phyloP scores from a whole-genome alignment of 345 rosid species.

The Citrus glauca region DNA sequence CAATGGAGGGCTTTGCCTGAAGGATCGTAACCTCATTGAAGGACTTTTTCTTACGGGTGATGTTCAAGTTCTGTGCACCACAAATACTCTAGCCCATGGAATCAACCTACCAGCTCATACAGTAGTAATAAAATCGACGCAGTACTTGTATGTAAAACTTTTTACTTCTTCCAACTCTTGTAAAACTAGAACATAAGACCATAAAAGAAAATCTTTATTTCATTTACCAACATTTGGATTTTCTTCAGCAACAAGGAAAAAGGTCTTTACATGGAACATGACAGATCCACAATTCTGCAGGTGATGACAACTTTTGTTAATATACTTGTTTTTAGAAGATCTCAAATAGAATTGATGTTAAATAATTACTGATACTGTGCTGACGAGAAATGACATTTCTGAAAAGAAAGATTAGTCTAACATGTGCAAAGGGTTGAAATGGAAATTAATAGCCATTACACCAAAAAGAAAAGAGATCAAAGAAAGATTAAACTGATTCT shows the following conservation, averaged over 20 bases:
- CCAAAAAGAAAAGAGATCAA: not conserved
- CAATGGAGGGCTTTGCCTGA: slow-evolving; percentile 90
- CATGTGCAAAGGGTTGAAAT: not conserved
- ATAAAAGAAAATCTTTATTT: slow-evolving; percentile 5
- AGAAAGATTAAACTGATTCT: not conserved
- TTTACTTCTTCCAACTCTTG: not conserved
- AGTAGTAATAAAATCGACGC: slow-evolving; percentile 89
- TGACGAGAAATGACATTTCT: not conserved
- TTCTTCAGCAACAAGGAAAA: slow-evolving; percentile 84
- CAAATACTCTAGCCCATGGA: slow-evolving; percentile 99
- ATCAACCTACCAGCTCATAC: slow-evolving; percentile 98
- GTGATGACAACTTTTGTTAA: slow-evolving; percentile 26
- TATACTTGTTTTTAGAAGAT: not conserved
- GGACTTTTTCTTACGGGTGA: slow-evolving; percentile 93
- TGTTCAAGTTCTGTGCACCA: slow-evolving; percentile 83
- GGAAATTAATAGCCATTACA: not conserved
- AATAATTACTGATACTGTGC: not conserved
- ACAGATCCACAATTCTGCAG: slow-evolving; percentile 86
- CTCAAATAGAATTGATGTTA: not conserved
- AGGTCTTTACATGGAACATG: slow-evolving; percentile 90
- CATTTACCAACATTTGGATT: slow-evolving; percentile 16
- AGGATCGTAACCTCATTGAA: slow-evolving; percentile 90
- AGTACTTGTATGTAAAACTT: slow-evolving; percentile 62
- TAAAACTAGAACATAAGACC: not conserved
- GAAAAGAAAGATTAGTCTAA: not conserved